Conservation (phyloP, 805 yeast genomes). For the Scheffersomyces coipomensis region DNA sequence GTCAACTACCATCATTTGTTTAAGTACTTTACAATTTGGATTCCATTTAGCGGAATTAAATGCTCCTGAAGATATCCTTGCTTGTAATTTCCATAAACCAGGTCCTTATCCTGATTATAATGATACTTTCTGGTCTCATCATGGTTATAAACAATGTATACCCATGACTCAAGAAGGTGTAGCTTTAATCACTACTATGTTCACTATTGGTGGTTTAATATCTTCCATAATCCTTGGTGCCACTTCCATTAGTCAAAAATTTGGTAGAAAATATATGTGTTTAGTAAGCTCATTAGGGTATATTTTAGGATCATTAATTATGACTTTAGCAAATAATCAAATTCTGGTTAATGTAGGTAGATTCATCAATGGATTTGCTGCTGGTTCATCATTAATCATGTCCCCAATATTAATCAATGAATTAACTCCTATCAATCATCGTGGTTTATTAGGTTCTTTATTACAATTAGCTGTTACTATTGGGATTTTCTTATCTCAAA, state of each 20-base stretch:
- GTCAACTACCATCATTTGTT: slow-evolving; percentile 32
- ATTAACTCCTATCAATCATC: slow-evolving; percentile 35
- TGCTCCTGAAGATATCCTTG: slow-evolving; percentile 28
- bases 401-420: slow-evolving; percentile 42
- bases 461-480: slow-evolving; percentile 37
- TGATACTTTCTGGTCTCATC: slow-evolving; percentile 25
- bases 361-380: slow-evolving; percentile 34
- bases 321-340: slow-evolving; percentile 21
- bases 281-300: slow-evolving; percentile 19
- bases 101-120: slow-evolving; percentile 19
- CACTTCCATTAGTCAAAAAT: slow-evolving; percentile 15
- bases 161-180: slow-evolving; percentile 19
- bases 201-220: slow-evolving; percentile 36
- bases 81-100: slow-evolving; percentile 19
- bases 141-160: slow-evolving; percentile 25
- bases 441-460: slow-evolving; percentile 41
- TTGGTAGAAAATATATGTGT: slow-evolving; percentile 25
- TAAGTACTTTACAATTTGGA: slow-evolving; percentile 39
- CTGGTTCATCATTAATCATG: slow-evolving; percentile 39
- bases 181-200: slow-evolving; percentile 30
- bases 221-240: slow-evolving; percentile 29
- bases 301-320: slow-evolving; percentile 24
- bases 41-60: slow-evolving; percentile 39
- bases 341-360: slow-evolving; percentile 27
- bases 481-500: slow-evolving; percentile 36